Base-by-base conservation (phyloP, 148 eudicot genomes). In the Nepenthes mirabilis region DNA sequence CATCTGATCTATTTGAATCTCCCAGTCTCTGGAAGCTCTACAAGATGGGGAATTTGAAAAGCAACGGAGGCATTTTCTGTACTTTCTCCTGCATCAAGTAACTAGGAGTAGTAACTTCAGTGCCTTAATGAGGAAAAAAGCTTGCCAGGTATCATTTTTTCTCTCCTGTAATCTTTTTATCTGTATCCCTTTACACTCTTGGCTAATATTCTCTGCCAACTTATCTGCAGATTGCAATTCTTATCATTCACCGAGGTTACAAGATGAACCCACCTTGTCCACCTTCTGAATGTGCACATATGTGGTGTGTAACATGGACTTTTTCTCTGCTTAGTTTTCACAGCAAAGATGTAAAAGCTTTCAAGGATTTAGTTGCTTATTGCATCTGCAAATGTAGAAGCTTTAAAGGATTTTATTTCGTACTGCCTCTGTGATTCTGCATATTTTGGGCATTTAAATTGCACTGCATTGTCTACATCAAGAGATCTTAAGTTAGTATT, bases 41-140 rank as follows among this genome's bases (percentile, higher is more conserved):
- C 96, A 93, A 80, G 98, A 93, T 66, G 98, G 98, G 55, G 98
- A 93, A 63, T 83, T 88, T 74, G 96, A 93, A 75, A 86, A 80
- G 70, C 96, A 93, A 75, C 77, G 98, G 53, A 86, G 98, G 58
- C 83, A 93, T 72, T 76, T 85, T 57, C 55, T 93, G 56, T 93
- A 80, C 62, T 93, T 93, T 74, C 87, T 93, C 59, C 78, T 93
- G 65, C 98, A 93, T 75, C 98, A 93, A 86, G 98, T 84, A 65
- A 83, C 96, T 49, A 82, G 83, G 71, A 93, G 98, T 75, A 88
- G 96, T 71, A 93, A 93, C 79, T 93, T 93, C 72, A 88, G 96
- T 81, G 65, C 50, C 35, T 72, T 93, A 67, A 93, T 93, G 95
- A 85, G 88, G 68, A 77, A 93, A 74, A 93, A 88, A 64, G 98